A percentile compares a stretch with the other conserved stretches of the same genome.
Conservation (phyloP, 2,329 filamentous ascomycete species). For the Dissoconium aciculare region DNA sequence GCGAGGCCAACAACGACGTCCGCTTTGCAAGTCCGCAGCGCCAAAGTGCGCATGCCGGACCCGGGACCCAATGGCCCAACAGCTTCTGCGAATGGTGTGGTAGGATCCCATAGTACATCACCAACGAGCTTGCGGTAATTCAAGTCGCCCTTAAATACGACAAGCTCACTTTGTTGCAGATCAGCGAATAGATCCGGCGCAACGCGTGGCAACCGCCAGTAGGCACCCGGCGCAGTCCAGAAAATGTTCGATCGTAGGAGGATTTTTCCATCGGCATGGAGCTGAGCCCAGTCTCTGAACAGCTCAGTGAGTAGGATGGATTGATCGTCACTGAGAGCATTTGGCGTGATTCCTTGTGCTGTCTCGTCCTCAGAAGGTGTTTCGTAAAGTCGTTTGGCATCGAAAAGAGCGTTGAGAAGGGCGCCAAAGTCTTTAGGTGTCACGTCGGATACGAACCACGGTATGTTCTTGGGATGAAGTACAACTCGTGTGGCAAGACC, state of each 20-base stretch:
- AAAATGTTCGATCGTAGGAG: slow-evolving; percentile 72
- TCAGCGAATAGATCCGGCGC: slow-evolving; percentile 59
- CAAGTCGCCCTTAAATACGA: slow-evolving; percentile 93
- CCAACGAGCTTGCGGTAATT: slow-evolving; percentile 90
- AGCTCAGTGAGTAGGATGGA: slow-evolving; percentile 54
- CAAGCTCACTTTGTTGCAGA: slow-evolving; percentile 69
- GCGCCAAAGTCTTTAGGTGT: slow-evolving; percentile 69
- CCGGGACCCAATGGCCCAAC: slow-evolving; percentile 71
- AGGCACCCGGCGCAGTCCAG: slow-evolving; percentile 81
- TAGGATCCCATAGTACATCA: slow-evolving; percentile 78
- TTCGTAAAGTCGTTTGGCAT: slow-evolving; percentile 66
- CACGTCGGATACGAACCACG: slow-evolving; percentile 97
- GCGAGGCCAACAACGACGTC: slow-evolving; percentile 87
- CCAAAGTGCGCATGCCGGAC: slow-evolving; percentile 71
- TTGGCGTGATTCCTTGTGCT: slow-evolving; percentile 39
- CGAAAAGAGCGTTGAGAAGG: slow-evolving; percentile 65
- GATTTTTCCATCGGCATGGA: slow-evolving; percentile 73
- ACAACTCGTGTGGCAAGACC: slow-evolving; percentile 76
- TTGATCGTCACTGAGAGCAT: slow-evolving; percentile 53
- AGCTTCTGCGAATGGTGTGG: slow-evolving; percentile 70
- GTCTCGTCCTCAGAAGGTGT: slow-evolving; percentile 52
- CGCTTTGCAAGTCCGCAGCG: slow-evolving; percentile 87
- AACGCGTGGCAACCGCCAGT: slow-evolving; percentile 65
- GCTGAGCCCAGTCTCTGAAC: slow-evolving; percentile 63
- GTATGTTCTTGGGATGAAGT: slow-evolving; percentile 84